Evolutionary conservation across 768 basidiomycete genomes (phyloP).

Genomic region (Lanmaoa pseudosensibilis): DNA sequence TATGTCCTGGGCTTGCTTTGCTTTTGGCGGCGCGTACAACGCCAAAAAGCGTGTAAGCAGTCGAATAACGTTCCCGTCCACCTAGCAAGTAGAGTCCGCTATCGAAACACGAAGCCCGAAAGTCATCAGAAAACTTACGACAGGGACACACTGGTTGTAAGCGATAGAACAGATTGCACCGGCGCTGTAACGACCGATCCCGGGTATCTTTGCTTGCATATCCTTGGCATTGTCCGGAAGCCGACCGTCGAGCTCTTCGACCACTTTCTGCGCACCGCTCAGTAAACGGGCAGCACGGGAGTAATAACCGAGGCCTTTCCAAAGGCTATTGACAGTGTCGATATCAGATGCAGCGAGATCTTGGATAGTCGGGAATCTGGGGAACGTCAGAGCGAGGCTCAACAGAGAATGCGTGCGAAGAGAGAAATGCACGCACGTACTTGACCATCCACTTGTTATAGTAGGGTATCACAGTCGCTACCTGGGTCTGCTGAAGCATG

Average conservation of each 20-base stretch:
- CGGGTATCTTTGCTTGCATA: slow-evolving; percentile 81
- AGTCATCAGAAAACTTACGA: slow-evolving; percentile 51
- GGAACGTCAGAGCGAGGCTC: background rate
- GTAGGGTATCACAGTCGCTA: slow-evolving; percentile 90
- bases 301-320: slow-evolving; percentile 94
- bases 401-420: background rate
- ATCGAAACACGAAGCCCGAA: background rate
- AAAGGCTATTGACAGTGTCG: slow-evolving; percentile 83
- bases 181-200: slow-evolving; percentile 86
- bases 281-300: slow-evolving; percentile 82
- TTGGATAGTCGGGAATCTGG: slow-evolving; percentile 78
- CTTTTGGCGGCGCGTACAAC: slow-evolving; percentile 78
- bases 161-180: slow-evolving; percentile 87
- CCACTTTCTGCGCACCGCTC: slow-evolving; percentile 77
- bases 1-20: slow-evolving; percentile 72
- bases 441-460: slow-evolving; percentile 85
- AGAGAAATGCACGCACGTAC: slow-evolving; percentile 40
- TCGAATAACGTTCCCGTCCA: slow-evolving; percentile 89
- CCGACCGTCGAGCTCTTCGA: slow-evolving; percentile 61
- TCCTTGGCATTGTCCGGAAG: slow-evolving; percentile 80
- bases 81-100: slow-evolving; percentile 39
- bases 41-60: slow-evolving; percentile 83
- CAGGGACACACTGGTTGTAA: slow-evolving; percentile 78
- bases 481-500: slow-evolving; percentile 97
- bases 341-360: slow-evolving; percentile 71